Evolutionary conservation across 169 alveolate genomes (phyloP), one percentile per base, ranked within the genome.

Genomic region (Theileria equi): DNA sequence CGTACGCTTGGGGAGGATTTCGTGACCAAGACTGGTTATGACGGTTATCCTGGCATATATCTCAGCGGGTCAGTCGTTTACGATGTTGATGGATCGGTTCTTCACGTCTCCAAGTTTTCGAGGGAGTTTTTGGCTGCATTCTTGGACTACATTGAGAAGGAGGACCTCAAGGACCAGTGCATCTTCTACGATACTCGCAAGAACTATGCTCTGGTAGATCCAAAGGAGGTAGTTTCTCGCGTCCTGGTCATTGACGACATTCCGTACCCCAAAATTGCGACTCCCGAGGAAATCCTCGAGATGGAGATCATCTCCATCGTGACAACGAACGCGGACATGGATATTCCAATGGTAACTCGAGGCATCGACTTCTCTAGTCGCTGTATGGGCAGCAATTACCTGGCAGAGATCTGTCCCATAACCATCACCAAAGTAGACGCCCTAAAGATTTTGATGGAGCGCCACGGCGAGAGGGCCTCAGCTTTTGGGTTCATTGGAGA

Each of bases 31-130:
- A 67, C 73, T 5, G 86, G 80, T 1, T 77, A 77, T 77, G 6
- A 41, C 10, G 86, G 80, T 17, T 77, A 26, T 50, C 86, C 86
- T 8, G 86, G 86, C 10, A 48, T 77, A 7, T 77, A 77, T 47
- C 67, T 50, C 61, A 68, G 68, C 49, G 86, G 86, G 6, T 48
- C 71, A 8, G 81, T 68, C 7, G 74, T 77, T 0, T 77, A 58
- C 66, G 81, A 64, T 40, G 34, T 25, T 11, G 23, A 26, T 3
- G 86, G 86, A 2, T 29, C 31, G 19, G 58, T 77, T 26, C 40
- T 77, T 10, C 54, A 62, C 25, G 11, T 61, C 64, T 23, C 0
- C n/a, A 7, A 19, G 13, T 77, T 77, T 70, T 32, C 52, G 1
- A 34, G 23, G 11, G 43, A 2, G 11, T 59, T 62, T 52, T 5